Percentiles rank a stretch among this genome's conserved stretches.
These are phyloP conservation scores for Rhizopogon vesiculosus DNA, from an alignment of 768 basidiomycete genomes.

Conservation along the genomic window DNA sequence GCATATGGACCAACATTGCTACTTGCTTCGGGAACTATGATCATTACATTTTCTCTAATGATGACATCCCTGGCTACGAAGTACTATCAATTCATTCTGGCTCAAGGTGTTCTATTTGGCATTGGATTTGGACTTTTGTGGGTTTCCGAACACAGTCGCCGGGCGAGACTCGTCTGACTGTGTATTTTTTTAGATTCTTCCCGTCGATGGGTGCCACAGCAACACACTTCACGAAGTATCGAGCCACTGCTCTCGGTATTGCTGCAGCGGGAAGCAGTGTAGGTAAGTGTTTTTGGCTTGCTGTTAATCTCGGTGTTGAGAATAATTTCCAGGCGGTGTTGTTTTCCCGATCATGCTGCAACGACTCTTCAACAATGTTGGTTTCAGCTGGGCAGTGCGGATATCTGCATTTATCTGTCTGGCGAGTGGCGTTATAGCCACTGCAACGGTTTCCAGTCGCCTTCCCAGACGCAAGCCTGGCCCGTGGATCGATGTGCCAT, in stretches of 20 bases:
- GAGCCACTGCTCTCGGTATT: slow-evolving; percentile 23
- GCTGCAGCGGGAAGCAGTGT: slow-evolving; percentile 24
- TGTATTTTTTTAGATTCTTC: slow-evolving; percentile 11
- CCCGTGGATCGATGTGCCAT: not conserved
- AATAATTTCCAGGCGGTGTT: slow-evolving; percentile 10
- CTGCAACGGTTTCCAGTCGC: not conserved
- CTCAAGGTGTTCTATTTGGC: slow-evolving; percentile 20
- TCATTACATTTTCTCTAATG: slow-evolving; percentile 13
- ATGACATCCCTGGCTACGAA: slow-evolving; percentile 11
- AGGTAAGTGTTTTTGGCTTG: slow-evolving; percentile 11
- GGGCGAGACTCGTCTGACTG: not conserved
- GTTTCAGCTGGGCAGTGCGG: slow-evolving; percentile 20
- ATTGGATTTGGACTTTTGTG: slow-evolving; percentile 48
- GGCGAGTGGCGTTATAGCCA: not conserved
- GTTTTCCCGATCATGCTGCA: slow-evolving; percentile 19
- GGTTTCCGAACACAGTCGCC: slow-evolving; percentile 24
- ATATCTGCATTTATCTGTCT: slow-evolving; percentile 4
- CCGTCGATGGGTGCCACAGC: slow-evolving; percentile 11
- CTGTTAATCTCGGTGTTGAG: slow-evolving; percentile 15
- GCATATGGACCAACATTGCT: slow-evolving; percentile 10
- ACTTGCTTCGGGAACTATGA: slow-evolving; percentile 8
- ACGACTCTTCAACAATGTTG: slow-evolving; percentile 12
- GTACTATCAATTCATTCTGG: slow-evolving; percentile 30
- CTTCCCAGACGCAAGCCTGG: not conserved
- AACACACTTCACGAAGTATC: slow-evolving; percentile 16